phyloP scores from a whole-genome alignment of 176 grass and related monocot species.

The Saccharum spontaneum region DNA sequence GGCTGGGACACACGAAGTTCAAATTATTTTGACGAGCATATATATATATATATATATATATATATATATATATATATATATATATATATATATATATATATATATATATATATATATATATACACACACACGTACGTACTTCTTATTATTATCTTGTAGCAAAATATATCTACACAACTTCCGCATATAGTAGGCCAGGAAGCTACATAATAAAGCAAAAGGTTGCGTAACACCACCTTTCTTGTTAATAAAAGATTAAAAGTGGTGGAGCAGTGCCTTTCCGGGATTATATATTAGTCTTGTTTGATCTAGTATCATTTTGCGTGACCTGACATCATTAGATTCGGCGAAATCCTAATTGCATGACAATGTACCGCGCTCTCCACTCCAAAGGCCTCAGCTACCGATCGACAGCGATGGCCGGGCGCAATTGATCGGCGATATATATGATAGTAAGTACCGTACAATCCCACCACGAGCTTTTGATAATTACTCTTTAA shows the following conservation, averaged over 20 bases:
- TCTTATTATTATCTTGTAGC: background rate
- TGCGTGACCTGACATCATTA: conserved; percentile 30
- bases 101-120: too few relatives aligned
- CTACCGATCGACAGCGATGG: background rate
- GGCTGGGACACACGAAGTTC: too few relatives aligned
- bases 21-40: too few relatives aligned
- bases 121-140: background rate
- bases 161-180: background rate
- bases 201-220: background rate
- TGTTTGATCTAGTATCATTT: background rate
- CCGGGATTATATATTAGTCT: background rate
- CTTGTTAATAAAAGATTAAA: background rate
- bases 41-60: too few relatives aligned
- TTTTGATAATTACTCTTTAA: background rate
- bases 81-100: too few relatives aligned
- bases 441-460: background rate
- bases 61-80: too few relatives aligned
- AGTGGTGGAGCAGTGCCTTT: conserved; percentile 30
- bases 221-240: background rate
- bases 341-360: conserved; percentile 35
- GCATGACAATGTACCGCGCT: background rate
- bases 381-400: background rate
- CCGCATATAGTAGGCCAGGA: too few relatives aligned
- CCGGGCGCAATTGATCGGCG: background rate
- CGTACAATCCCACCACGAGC: background rate